A percentile compares a stretch with the other conserved stretches of the same genome.
Evolutionary conservation across 169 alveolate species (phyloP).

Genomic region (Eimeria falciformis): DNA sequence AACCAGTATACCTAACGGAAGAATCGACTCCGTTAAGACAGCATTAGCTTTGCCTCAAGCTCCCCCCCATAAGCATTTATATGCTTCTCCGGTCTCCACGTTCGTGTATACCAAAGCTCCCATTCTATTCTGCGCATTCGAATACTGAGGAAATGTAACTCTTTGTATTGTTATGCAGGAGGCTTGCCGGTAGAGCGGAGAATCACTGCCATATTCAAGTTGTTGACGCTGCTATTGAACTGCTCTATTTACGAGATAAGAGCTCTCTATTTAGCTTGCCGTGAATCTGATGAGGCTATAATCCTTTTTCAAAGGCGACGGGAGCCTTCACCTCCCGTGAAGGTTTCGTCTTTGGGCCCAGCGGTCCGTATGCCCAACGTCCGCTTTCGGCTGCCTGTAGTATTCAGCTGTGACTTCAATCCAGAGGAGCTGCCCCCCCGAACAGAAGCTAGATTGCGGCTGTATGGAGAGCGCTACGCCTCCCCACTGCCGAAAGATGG

Average conservation of each 20-base stretch:
- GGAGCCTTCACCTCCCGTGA: too few species aligned
- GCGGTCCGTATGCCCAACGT: background rate
- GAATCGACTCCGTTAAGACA: too few species aligned
- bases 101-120: too few species aligned
- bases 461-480: slow-evolving; percentile 44
- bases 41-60: too few species aligned
- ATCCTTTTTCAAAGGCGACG: too few species aligned
- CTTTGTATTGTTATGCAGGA: background rate
- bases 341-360: background rate
- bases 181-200: slow-evolving; percentile 32
- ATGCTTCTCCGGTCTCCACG: too few species aligned
- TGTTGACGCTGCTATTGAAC: slow-evolving; percentile 33
- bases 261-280: too few species aligned
- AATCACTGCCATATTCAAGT: background rate
- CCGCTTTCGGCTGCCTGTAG: background rate
- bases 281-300: too few species aligned
- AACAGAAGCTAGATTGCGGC: slow-evolving; percentile 26
- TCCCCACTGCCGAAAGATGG: background rate
- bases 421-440: slow-evolving; percentile 49
- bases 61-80: too few species aligned
- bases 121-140: too few species aligned
- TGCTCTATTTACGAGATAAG: slow-evolving; percentile 57
- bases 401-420: slow-evolving; percentile 68
- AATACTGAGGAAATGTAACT: background rate
- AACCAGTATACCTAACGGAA: background rate